Conservation (phyloP, 805 yeast species). For the Wickerhamiella slavikovae region DNA sequence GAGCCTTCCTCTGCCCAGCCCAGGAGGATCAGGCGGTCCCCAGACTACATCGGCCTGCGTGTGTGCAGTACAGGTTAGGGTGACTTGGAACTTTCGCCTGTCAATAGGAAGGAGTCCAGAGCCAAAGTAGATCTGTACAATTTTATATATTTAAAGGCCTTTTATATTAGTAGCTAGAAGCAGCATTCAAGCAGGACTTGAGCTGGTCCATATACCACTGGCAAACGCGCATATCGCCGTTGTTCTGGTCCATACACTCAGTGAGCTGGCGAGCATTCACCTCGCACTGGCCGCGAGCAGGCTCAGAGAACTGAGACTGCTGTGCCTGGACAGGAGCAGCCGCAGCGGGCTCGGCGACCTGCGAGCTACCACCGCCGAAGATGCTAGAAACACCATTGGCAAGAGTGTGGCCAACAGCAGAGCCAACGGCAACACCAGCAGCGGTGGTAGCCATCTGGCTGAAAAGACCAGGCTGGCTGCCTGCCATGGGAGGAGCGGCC, state of each 20-base stretch:
- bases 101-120: too few relatives aligned
- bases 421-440: constrained; percentile 98
- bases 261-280: constrained; percentile 89
- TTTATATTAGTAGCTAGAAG: not conserved
- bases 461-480: constrained; percentile 58
- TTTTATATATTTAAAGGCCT: too few relatives aligned
- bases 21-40: too few relatives aligned
- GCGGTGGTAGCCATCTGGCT: constrained; percentile 98
- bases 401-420: constrained; percentile 87
- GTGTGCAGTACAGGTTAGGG: too few relatives aligned
- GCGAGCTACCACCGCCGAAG: constrained; percentile 54
- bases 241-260: constrained; percentile 81
- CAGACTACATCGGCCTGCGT: too few relatives aligned
- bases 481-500: constrained; percentile 26
- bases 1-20: too few relatives aligned
- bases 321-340: constrained; percentile 31
- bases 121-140: too few relatives aligned
- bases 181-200: constrained; percentile 62
- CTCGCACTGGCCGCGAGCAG: constrained; percentile 46
- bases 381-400: constrained; percentile 86
- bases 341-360: too few relatives aligned
- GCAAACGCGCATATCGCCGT: constrained; percentile 92
- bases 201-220: constrained; percentile 93
- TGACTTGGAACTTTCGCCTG: too few relatives aligned
- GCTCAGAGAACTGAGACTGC: constrained; percentile 15